Evolutionary conservation across 1,284 basidiomycete species (phyloP).

Genomic region (Vanrija sp.): DNA sequence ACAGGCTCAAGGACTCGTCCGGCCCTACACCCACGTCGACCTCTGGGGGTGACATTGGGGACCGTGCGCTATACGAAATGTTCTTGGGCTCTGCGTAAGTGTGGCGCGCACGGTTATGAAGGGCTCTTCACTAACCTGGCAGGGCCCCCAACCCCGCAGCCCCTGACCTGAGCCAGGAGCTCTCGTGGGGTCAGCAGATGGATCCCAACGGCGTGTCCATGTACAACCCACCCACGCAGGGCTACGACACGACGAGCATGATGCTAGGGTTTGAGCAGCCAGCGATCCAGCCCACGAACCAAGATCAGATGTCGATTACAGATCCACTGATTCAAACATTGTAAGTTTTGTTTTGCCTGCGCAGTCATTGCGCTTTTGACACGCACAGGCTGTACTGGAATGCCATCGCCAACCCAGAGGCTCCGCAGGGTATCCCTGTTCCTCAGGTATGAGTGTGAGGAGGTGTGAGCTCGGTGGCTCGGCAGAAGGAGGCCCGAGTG

Average conservation of each 20-base stretch:
- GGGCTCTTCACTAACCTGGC: background rate
- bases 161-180: too few species aligned
- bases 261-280: conserved; percentile 17
- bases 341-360: conserved; percentile 1
- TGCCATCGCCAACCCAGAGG: conserved; percentile 12
- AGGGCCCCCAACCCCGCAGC: background rate
- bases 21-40: background rate
- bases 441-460: conserved; percentile 5
- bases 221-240: too few species aligned
- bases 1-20: conserved; percentile 3
- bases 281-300: background rate
- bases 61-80: background rate
- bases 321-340: conserved; percentile 19
- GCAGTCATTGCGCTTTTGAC: background rate
- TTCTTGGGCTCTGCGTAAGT: background rate
- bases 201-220: too few species aligned
- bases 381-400: conserved; percentile 17
- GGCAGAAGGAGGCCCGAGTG: too few species aligned
- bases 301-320: conserved; percentile 10
- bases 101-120: too few species aligned
- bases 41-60: too few species aligned
- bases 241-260: background rate
- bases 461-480: too few species aligned
- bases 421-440: conserved; percentile 1
- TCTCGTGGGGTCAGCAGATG: too few species aligned